Percentiles rank a stretch among this genome's conserved stretches.
phyloP scores from a whole-genome alignment of 1,284 basidiomycete species.

The Athelia sp. region DNA sequence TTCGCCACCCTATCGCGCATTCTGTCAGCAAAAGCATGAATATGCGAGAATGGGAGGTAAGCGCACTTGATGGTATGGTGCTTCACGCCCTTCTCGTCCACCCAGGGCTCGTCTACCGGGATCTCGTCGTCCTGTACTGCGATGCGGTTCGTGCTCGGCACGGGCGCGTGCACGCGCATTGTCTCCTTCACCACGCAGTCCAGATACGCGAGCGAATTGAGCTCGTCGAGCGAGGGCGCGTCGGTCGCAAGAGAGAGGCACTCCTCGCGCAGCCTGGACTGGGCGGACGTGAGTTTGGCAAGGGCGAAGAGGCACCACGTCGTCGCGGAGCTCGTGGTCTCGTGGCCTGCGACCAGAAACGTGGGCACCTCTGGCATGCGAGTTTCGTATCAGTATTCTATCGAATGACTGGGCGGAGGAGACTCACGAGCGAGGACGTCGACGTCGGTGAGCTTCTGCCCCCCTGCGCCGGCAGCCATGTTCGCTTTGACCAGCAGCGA shows the following conservation, averaged over 20 bases:
- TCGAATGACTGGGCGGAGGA: neutral
- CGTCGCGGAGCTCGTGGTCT: slow-evolving; percentile 57
- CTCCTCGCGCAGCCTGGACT: slow-evolving; percentile 69
- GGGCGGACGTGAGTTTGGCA: slow-evolving; percentile 45
- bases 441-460: slow-evolving; percentile 61
- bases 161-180: slow-evolving; percentile 62
- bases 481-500: slow-evolving; percentile 62
- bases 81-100: slow-evolving; percentile 32
- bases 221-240: slow-evolving; percentile 55
- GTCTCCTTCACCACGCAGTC: slow-evolving; percentile 67
- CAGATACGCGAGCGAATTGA: slow-evolving; percentile 55
- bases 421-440: slow-evolving; percentile 72
- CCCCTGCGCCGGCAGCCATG: slow-evolving; percentile 49
- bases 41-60: no score
- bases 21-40: neutral
- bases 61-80: slow-evolving; percentile 29
- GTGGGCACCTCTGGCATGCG: slow-evolving; percentile 27
- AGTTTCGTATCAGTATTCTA: neutral
- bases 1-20: slow-evolving; percentile 27
- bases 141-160: slow-evolving; percentile 47
- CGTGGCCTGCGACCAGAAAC: slow-evolving; percentile 69
- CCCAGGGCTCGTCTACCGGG: slow-evolving; percentile 43
- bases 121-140: slow-evolving; percentile 51
- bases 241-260: slow-evolving; percentile 43
- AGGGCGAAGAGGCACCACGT: slow-evolving; percentile 67